Conservation (phyloP, 768 basidiomycete species). For the Porphyrellus cyaneotinctus region DNA sequence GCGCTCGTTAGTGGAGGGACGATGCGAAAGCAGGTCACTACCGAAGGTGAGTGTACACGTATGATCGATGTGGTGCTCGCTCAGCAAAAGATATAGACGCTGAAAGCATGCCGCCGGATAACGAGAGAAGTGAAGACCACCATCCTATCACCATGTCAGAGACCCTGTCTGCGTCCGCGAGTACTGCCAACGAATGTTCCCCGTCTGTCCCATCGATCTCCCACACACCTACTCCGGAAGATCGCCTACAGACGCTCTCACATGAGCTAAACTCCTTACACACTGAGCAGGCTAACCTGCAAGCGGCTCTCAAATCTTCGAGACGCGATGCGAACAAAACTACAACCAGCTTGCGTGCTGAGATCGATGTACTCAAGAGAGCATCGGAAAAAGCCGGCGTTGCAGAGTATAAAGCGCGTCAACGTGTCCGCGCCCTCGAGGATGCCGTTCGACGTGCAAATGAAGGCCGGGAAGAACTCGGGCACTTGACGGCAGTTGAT, state of each 20-base stretch:
- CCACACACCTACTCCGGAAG: slow-evolving; percentile 51
- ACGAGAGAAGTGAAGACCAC: slow-evolving; percentile 22
- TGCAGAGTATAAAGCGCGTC: slow-evolving; percentile 74
- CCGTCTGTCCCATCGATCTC: slow-evolving; percentile 25
- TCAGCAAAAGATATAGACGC: slow-evolving; percentile 14
- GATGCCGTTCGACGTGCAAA: slow-evolving; percentile 82
- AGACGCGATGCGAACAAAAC: slow-evolving; percentile 81
- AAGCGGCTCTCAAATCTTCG: slow-evolving; percentile 66
- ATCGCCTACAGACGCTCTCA: slow-evolving; percentile 61
- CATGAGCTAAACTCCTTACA: slow-evolving; percentile 60
- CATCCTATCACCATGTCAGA: slow-evolving; percentile 10
- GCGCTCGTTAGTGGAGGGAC: slow-evolving; percentile 64
- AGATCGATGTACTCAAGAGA: slow-evolving; percentile 81
- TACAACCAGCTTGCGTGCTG: slow-evolving; percentile 72
- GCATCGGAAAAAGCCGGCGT: slow-evolving; percentile 75
- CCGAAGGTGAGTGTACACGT: slow-evolving; percentile 46
- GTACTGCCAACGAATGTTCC: slow-evolving; percentile 16
- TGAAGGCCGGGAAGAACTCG: slow-evolving; percentile 45
- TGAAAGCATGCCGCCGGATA: slow-evolving; percentile 20
- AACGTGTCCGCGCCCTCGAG: slow-evolving; percentile 84
- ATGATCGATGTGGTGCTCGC: slow-evolving; percentile 1
- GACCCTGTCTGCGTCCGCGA: slow-evolving; percentile 25
- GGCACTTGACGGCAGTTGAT: slow-evolving; percentile 37
- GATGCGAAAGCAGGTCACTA: slow-evolving; percentile 62
- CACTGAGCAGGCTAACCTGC: slow-evolving; percentile 65